Evolutionary conservation across 768 basidiomycete species (phyloP).

Genomic region (Clavulina sp.): DNA sequence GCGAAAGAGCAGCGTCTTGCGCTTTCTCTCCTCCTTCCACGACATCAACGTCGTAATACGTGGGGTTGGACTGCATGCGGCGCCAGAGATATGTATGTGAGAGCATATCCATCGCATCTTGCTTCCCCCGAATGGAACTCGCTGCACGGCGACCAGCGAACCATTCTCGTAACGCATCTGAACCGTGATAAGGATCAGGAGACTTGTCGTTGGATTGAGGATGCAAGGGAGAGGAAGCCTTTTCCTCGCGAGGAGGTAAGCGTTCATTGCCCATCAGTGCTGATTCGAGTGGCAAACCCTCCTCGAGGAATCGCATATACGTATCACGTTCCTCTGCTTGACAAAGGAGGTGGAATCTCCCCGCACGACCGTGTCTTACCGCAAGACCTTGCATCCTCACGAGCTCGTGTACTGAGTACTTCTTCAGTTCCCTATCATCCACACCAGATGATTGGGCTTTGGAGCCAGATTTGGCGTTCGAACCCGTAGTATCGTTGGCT

Average conservation of each 20-base stretch:
- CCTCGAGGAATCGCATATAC: constrained; percentile 65
- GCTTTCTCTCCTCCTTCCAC: too few species aligned
- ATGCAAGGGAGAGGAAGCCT: constrained; percentile 21
- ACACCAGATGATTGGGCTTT: constrained; percentile 17
- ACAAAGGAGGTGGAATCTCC: constrained; percentile 71
- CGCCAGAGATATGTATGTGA: constrained; percentile 67
- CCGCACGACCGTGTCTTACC: constrained; percentile 34
- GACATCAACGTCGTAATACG: constrained; percentile 52
- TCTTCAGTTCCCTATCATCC: constrained; percentile 48
- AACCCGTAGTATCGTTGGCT: neutral
- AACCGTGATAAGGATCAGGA: constrained; percentile 6
- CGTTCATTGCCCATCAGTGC: constrained; percentile 24
- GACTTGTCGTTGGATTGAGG: constrained; percentile 11
- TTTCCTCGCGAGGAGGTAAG: neutral
- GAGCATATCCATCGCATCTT: constrained; percentile 57
- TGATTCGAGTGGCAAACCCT: constrained; percentile 85
- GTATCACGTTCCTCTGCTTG: constrained; percentile 72
- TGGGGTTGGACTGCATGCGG: constrained; percentile 60
- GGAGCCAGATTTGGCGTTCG: neutral
- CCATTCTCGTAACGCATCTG: constrained; percentile 30
- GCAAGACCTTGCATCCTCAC: constrained; percentile 86
- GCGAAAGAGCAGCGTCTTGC: constrained; percentile 44
- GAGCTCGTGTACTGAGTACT: constrained; percentile 68
- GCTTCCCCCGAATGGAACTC: constrained; percentile 30
- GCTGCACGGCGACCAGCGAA: constrained; percentile 22